Evolutionary conservation across 2,329 filamentous ascomycete species (phyloP), one percentile per base, ranked within the genome.

Genomic region (Beauveria bassiana): DNA sequence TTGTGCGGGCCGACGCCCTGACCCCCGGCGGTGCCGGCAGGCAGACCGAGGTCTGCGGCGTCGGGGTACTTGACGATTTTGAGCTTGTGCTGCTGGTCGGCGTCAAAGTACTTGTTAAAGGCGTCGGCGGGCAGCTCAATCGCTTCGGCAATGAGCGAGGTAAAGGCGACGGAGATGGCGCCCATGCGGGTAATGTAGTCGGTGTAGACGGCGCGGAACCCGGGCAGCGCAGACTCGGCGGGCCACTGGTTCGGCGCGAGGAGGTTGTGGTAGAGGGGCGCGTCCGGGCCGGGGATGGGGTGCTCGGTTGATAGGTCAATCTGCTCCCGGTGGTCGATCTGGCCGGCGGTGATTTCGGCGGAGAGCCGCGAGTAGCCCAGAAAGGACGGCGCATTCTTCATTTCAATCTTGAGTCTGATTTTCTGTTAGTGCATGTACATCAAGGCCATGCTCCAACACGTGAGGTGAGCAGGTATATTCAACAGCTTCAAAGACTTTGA

Each of bases 21-120:
- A 40, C 80, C 79, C 18, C 18, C 2, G 0, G 24, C 16, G 65
- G 80, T 72, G 24, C 68, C 70, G 45, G 71, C 75, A 3, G 70
- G 72, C 22, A 66, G 72, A 0, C 81, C 83, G 1, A 89, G 75
- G 71, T 85, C 81, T n/a, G 77, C 74, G 14, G 83, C 73, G 70
- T 95, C 91, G 0, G 91, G 91, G 70, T 95, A 96, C 76, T 90
- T 91, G 63, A 96, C 87, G 63, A 96, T 87, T 78, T 96, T 96
- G 68, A 96, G 81, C 78, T 96, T 96, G 77, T 96, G 90, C 76
- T 95, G 91, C 77, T 84, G 79, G 67, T 82, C 73, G 78, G 80
- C 67, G 71, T 93, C 90, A 74, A 93, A 93, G 78, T 93, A 96
- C 68, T 83, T 85, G 70, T 85, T 78, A 73, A 96, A 96, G 0